Evolutionary conservation across 495 filamentous ascomycete species (phyloP).

Genomic region (Saxophila tyrrhenica): DNA sequence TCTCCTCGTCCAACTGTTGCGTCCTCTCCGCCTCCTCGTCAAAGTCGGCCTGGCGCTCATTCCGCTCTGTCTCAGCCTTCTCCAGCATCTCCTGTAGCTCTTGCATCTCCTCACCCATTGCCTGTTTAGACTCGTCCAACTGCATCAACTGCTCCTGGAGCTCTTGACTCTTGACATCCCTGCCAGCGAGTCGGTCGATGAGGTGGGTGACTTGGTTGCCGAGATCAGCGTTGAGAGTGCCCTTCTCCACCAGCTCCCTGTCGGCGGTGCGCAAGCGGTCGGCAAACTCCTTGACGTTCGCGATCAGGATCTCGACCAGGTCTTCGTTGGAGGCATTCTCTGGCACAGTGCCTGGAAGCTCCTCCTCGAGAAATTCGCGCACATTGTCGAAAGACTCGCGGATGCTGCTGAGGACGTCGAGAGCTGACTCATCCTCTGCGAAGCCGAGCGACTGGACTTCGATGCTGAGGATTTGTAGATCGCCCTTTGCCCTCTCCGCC

Average conservation of each 20-base stretch:
- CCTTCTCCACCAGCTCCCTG: slow-evolving; percentile 14
- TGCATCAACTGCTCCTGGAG: slow-evolving; percentile 36
- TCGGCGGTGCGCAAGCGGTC: slow-evolving; percentile 16
- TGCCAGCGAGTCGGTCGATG: slow-evolving; percentile 21
- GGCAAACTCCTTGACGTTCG: slow-evolving; percentile 19
- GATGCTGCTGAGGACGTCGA: slow-evolving; percentile 22
- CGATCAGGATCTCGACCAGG: slow-evolving; percentile 21
- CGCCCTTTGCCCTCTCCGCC: slow-evolving; percentile 14
- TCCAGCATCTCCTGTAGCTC: slow-evolving; percentile 22
- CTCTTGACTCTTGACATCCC: slow-evolving; percentile 15
- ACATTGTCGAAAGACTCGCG: slow-evolving; percentile 22
- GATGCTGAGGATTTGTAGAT: slow-evolving; percentile 21
- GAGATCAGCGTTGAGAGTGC: slow-evolving; percentile 9
- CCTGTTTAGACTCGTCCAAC: slow-evolving; percentile 40
- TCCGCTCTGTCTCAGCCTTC: neutral
- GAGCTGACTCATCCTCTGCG: neutral
- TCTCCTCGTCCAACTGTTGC: slow-evolving; percentile 14
- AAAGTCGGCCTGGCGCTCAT: slow-evolving; percentile 40
- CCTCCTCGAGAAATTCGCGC: slow-evolving; percentile 23
- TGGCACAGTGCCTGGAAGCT: slow-evolving; percentile 19
- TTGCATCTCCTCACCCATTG: slow-evolving; percentile 32
- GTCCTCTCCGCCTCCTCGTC: slow-evolving; percentile 38
- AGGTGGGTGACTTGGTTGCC: slow-evolving; percentile 15
- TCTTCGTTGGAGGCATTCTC: slow-evolving; percentile 19
- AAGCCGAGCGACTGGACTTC: slow-evolving; percentile 28